Base-by-base conservation (phyloP, 1,284 basidiomycete species). In the Erythrobasidium hasegawianum region DNA sequence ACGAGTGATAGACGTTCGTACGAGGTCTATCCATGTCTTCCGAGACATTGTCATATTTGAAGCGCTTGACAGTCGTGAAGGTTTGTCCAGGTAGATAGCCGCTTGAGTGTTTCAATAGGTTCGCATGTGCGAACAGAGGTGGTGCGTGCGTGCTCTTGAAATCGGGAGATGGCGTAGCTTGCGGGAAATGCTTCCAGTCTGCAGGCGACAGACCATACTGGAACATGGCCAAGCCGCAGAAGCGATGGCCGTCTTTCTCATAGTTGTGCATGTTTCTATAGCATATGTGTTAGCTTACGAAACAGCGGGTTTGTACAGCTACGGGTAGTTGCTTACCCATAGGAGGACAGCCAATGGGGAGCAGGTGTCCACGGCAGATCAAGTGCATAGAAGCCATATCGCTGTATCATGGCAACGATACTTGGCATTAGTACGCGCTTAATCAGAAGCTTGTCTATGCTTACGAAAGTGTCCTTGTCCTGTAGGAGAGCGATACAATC, bases 91-190 rank as follows among this genome's bases (percentile, higher is more conserved):
- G 68, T 33, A 66, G 53, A 39, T 79, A 72, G 22, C 62, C 55
- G 8, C 38, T 38, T 8, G 78, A 71, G 68, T 81, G 79, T 70
- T 81, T 81, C 47, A 81, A 75, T 29, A 81, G 74, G 70, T 81
- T 81, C 1, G 78, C 77, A 64, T 80, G 80, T 24, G 78, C 72
- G 73, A 81, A 81, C 0, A 78, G 75, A 0, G 80, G 80, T 26
- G 72, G 70, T 10, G 79, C 77, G 64, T 77, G 76, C 8, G 49
- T 47, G 16, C 20, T n/a, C 7, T 39, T 47, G 33, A 58, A 38
- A 43, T 26, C 38, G 1, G 41, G 24, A 26, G 66, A 53, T 10
- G 60, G 24, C 13, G 18, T 59, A 14, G 54, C 40, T 16, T 9
- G 26, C 10, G 29, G 60, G 26, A 40, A 65, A n/a, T 65, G 45